Evolutionary conservation across 257 asterid genomes (phyloP), one percentile per base, ranked within the genome.

Genomic region (Solanum ossicruentum): DNA sequence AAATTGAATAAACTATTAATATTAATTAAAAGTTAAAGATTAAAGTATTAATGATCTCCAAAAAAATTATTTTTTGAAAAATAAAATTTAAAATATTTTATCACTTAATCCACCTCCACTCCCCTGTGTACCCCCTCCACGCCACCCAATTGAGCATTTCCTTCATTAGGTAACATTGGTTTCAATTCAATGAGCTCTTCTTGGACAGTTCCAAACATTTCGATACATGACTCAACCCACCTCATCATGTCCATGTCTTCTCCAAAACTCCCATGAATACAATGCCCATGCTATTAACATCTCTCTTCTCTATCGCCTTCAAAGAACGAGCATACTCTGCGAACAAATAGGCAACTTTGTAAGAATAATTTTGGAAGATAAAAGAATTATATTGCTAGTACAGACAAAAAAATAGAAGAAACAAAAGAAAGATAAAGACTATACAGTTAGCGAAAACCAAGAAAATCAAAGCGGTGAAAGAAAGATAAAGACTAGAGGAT

Each of bases 271-370:
- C 92, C 91, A 94, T 91, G 3, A 96, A 93, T 93, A 96, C 99
- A 66, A 96, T 32, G 36, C 36, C 36, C 36, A 28, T 28, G 93
- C 98, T 96, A 92, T 96, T 94, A 16, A 94, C 98, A 81, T 96
- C 99, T 49, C 98, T 93, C 80, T 93, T 96, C 85, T 96, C 99
- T 0, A 94, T 91, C 4, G 99, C 97, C 82, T 91, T 96, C 89
- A 91, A 73, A 32, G 98, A 96, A 81, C 93, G 93, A 8, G 96
- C 98, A 81, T 93, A 96, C 86, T 96, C 99, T 95, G 93, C 90
- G 86, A 86, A 61, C 55, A 51, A 54, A 61, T 21, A 72, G 23
- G 32, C 45, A 16, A 52, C 47, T 70, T 28, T 67, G 6, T 83
- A 15, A 71, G 67, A 26, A 58, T 57, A 66, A 51, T 52, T 67